phyloP scores from a whole-genome alignment of 2,329 filamentous ascomycete genomes.

The Endothia cerciana region DNA sequence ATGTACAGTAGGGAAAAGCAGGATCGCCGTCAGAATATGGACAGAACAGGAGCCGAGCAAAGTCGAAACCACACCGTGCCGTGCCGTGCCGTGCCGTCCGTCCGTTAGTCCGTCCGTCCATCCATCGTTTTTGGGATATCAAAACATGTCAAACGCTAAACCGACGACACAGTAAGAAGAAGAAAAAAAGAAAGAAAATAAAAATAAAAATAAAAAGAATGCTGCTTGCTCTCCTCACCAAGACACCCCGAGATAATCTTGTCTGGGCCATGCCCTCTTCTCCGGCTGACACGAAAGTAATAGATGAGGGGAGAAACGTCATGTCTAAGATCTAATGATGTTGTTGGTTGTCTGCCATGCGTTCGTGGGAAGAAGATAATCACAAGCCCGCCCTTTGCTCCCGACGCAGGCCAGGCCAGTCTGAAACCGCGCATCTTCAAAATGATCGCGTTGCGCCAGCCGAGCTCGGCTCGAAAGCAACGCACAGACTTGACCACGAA shows the following conservation, averaged over 20 bases:
- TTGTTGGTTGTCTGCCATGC: background rate
- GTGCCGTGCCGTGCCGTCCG: background rate
- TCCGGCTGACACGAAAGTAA: background rate
- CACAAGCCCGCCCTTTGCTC: background rate
- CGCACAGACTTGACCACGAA: background rate
- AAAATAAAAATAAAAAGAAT: background rate
- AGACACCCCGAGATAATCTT: background rate
- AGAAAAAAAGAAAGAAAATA: too few species aligned
- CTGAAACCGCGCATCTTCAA: background rate
- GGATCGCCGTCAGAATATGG: background rate
- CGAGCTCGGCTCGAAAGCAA: background rate
- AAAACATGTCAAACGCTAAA: background rate
- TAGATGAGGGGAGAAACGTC: background rate
- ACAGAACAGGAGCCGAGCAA: background rate
- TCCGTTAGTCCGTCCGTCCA: background rate
- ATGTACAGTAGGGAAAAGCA: background rate
- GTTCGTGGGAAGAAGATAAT: background rate
- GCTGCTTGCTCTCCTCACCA: background rate
- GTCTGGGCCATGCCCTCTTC: background rate
- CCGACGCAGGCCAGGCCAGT: background rate
- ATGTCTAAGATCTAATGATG: background rate
- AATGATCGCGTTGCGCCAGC: background rate
- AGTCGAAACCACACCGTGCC: background rate
- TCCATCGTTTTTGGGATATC: background rate
- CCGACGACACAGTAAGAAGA: background rate